These are phyloP conservation scores for Serpula lacrymans DNA, from an alignment of 768 basidiomycete genomes.

Conservation along the genomic window DNA sequence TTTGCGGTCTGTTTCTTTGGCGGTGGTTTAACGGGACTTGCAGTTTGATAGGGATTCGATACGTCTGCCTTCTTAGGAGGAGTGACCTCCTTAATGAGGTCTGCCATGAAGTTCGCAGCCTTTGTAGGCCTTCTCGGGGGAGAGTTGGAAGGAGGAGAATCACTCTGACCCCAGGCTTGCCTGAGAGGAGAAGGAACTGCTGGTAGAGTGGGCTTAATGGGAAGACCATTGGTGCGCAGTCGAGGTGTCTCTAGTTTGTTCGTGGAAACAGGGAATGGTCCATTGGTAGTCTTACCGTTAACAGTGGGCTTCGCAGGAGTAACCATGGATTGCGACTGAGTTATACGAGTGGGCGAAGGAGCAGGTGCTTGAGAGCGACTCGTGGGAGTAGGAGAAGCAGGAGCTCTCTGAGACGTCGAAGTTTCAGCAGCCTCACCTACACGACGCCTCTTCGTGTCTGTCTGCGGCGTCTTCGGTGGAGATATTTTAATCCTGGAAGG, in stretches of 20 bases:
- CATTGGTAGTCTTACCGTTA: conserved; percentile 22
- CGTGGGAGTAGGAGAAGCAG: conserved; percentile 21
- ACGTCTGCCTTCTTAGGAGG: conserved; percentile 64
- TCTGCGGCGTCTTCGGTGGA: conserved; percentile 35
- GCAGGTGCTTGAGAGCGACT: conserved; percentile 29
- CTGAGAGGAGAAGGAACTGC: conserved; percentile 71
- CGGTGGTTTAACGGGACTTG: conserved; percentile 58
- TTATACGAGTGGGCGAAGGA: conserved; percentile 30
- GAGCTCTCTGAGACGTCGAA: conserved; percentile 31
- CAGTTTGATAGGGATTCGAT: conserved; percentile 75
- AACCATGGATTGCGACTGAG: conserved; percentile 18
- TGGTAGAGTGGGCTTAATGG: conserved; percentile 55
- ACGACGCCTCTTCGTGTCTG: conserved; percentile 61
- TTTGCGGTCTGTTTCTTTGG: conserved; percentile 38
- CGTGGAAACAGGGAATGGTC: conserved; percentile 18
- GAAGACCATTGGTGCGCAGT: conserved; percentile 38
- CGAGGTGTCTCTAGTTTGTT: conserved; percentile 25
- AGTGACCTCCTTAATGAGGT: conserved; percentile 67
- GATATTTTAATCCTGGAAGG: conserved; percentile 43
- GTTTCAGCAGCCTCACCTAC: conserved; percentile 45
- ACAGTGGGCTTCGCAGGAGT: conserved; percentile 23
- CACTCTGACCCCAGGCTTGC: conserved; percentile 60
- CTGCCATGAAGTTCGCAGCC: conserved; percentile 66
- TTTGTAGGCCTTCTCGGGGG: conserved; percentile 49
- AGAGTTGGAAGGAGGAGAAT: conserved; percentile 30